These are phyloP conservation scores for Penicillium malachiteum DNA, from an alignment of 495 filamentous ascomycete genomes.

Conservation along the genomic window DNA sequence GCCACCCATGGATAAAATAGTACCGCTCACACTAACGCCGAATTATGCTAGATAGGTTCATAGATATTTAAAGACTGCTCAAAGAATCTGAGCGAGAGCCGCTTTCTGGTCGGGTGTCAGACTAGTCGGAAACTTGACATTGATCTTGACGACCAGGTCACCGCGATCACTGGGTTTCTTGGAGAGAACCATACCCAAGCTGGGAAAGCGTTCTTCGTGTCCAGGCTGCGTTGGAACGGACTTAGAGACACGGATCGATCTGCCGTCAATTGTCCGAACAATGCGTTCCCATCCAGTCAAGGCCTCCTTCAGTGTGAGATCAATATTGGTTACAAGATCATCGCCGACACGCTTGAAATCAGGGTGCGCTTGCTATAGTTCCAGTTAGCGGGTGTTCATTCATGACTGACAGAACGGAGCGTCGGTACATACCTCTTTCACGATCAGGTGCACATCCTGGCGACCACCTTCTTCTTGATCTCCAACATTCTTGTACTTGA, in stretches of 20 bases:
- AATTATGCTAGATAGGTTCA: constrained; percentile 25
- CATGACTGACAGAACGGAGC: too few relatives aligned
- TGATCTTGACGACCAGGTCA: constrained; percentile 84
- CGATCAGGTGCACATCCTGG: constrained; percentile 92
- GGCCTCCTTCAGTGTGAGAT: constrained; percentile 92
- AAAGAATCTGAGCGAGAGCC: constrained; percentile 72
- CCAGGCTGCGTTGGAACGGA: constrained; percentile 83
- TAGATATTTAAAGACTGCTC: constrained; percentile 1
- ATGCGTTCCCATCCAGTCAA: constrained; percentile 90
- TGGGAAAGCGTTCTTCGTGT: constrained; percentile 75
- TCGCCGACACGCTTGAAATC: constrained; percentile 83
- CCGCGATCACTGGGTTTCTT: constrained; percentile 83
- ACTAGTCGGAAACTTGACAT: constrained; percentile 82
- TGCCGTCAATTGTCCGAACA: constrained; percentile 90
- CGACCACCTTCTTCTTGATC: constrained; percentile 97
- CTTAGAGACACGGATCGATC: constrained; percentile 71
- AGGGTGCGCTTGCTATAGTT: constrained; percentile 72
- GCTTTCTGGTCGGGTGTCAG: constrained; percentile 75
- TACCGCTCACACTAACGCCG: constrained; percentile 31
- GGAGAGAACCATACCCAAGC: constrained; percentile 85
- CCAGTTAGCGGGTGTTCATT: constrained; percentile 19
- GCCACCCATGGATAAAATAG: constrained; percentile 6
- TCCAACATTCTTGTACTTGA: constrained; percentile 93
- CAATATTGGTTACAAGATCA: constrained; percentile 72
- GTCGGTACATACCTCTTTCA: constrained; percentile 74